Evolutionary conservation across 495 filamentous ascomycete species (phyloP).

Genomic region (Pyrenula aspistea): DNA sequence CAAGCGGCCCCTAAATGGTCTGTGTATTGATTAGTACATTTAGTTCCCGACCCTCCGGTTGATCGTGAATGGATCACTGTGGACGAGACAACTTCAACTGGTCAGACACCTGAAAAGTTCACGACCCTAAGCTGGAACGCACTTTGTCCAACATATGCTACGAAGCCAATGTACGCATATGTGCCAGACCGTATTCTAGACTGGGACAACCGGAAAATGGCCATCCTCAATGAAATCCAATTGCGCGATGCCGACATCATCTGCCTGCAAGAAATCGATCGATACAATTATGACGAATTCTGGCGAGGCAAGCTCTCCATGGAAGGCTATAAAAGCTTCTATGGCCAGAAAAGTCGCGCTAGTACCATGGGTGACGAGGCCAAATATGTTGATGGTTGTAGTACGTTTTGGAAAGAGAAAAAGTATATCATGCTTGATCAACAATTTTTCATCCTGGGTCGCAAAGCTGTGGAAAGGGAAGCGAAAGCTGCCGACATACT

Average conservation of each 20-base stretch:
- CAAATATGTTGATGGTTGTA: constrained; percentile 82
- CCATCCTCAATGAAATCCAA: constrained; percentile 69
- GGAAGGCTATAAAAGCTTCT: constrained; percentile 83
- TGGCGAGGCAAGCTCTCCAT: constrained; percentile 74
- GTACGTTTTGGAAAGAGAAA: constrained; percentile 85
- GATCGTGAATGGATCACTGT: constrained; percentile 59
- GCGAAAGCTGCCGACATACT: constrained; percentile 96
- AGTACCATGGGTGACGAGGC: constrained; percentile 90
- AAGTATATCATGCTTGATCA: constrained; percentile 92
- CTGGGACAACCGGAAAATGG: constrained; percentile 75
- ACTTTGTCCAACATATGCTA: constrained; percentile 85
- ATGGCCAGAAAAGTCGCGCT: constrained; percentile 74
- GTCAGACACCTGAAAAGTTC: constrained; percentile 42
- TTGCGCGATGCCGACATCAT: constrained; percentile 78
- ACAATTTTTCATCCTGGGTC: constrained; percentile 82
- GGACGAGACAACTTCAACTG: constrained; percentile 39
- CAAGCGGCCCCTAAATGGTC: constrained; percentile 5
- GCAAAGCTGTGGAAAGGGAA: constrained; percentile 78
- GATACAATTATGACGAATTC: constrained; percentile 78
- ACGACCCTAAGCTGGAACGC: constrained; percentile 88
- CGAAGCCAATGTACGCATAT: constrained; percentile 74
- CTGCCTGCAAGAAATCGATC: constrained; percentile 86
- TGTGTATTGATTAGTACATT: background rate
- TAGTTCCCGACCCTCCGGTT: constrained; percentile 47
- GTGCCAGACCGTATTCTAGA: constrained; percentile 62